Base-by-base conservation (phyloP, 23 red algal species). In the Gracilariopsis chorda region DNA sequence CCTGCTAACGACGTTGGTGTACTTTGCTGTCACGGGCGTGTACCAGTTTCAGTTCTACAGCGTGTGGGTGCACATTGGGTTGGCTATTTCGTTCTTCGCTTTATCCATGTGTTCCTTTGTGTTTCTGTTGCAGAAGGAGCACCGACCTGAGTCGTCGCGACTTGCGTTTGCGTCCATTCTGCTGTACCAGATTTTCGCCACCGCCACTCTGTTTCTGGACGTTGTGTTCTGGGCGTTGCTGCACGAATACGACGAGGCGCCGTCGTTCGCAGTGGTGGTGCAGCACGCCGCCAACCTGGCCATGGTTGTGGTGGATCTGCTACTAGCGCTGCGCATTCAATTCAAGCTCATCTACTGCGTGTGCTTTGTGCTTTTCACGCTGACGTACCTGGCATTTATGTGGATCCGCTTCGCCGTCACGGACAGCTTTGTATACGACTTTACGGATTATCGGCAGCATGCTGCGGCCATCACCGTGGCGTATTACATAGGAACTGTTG, bases 161-260 rank as follows among this genome's bases (percentile, higher is more conserved):
- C 30, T 83, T 2, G 75, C 88, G 28, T 81, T 74, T 40, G 23
- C 16, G 33, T 19, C 69, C 60, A 40, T 80, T 13, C 27, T 83
- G 6, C 40, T 74, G 62, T 77, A 68, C 56, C 89, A 92, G 28
- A 46, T 92, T 20, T 83, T 92, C 46, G 89, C 89, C 40, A 75
- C 78, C 4, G 68, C 40, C 28, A 78, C 78, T 0, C 58, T 92
- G 16, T 92, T 92, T 77, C 78, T 92, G 42, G 78, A 48, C 41
- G 63, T 84, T 3, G 89, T 82, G 34, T 92, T 57, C 78, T 92
- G 77, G 77, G 78, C 63, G 48, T 59, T 92, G 42, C 28, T 84
- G 89, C 67, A 39, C 63, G 79, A 92, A 36, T 52, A 51, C 7
- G 24, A 39, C 11, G 11, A 47, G 51, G 7, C 27, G 21, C 23